Evolutionary conservation across 1,284 basidiomycete genomes (phyloP).

Genomic region (Ceratobasidium sp.): DNA sequence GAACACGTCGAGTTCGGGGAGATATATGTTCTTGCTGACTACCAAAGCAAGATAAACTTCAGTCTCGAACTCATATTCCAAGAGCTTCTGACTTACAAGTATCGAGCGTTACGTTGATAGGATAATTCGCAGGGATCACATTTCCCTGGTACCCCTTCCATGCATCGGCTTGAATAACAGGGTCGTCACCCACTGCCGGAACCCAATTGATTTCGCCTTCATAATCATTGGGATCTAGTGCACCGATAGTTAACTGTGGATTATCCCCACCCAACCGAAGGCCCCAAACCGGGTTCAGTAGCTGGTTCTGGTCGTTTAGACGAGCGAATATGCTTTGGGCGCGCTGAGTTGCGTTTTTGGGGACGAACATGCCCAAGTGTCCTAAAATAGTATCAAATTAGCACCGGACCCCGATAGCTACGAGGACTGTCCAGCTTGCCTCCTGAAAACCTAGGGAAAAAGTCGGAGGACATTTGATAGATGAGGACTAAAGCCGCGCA

Average conservation of each 20-base stretch:
- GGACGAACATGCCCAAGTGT: slow-evolving; percentile 34
- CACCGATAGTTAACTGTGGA: slow-evolving; percentile 29
- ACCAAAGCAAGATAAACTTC: neutral
- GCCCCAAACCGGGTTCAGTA: slow-evolving; percentile 42
- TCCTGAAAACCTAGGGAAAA: slow-evolving; percentile 15
- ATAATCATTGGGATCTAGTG: slow-evolving; percentile 38
- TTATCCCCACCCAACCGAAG: slow-evolving; percentile 34
- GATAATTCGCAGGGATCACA: slow-evolving; percentile 21
- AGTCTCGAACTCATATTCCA: neutral
- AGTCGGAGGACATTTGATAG: slow-evolving; percentile 30
- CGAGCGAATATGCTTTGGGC: slow-evolving; percentile 23
- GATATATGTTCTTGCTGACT: slow-evolving; percentile 44
- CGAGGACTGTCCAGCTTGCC: neutral
- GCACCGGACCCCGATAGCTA: too few relatives aligned
- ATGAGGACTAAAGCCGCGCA: slow-evolving; percentile 3
- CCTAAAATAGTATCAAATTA: slow-evolving; percentile 4
- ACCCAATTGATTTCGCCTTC: slow-evolving; percentile 44
- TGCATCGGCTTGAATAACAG: slow-evolving; percentile 28
- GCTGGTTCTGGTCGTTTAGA: slow-evolving; percentile 30
- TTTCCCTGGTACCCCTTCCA: slow-evolving; percentile 38
- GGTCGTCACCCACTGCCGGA: slow-evolving; percentile 16
- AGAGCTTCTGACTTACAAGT: neutral
- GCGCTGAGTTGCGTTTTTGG: slow-evolving; percentile 34
- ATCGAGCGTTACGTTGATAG: slow-evolving; percentile 20
- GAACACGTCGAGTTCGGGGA: slow-evolving; percentile 27